Evolutionary conservation across 1,139 yeast species (phyloP).

Genomic region (Candida sp.): DNA sequence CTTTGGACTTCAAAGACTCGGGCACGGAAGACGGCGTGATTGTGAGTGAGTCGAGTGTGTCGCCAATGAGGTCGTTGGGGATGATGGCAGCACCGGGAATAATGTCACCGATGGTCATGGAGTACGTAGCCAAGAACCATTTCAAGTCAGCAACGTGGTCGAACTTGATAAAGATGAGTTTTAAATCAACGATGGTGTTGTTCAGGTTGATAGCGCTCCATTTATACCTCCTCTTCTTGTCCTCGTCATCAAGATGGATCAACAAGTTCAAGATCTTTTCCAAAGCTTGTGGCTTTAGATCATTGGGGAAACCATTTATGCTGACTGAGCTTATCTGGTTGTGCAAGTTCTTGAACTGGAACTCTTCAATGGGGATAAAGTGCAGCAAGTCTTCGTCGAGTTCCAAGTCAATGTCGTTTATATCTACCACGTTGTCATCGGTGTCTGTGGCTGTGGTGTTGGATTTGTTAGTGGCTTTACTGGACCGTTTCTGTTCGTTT

Average conservation of each 20-base stretch:
- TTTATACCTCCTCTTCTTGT: constrained; percentile 12
- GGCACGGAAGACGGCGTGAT: constrained; percentile 4
- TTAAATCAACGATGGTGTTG: constrained; percentile 29
- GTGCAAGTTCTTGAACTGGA: constrained; percentile 34
- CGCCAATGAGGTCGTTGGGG: constrained; percentile 5
- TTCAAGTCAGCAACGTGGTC: constrained; percentile 16
- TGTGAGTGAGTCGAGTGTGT: not conserved
- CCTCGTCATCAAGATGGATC: constrained; percentile 5
- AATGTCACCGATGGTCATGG: not conserved
- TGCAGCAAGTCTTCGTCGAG: constrained; percentile 14
- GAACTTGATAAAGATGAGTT: constrained; percentile 32
- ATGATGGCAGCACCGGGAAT: constrained; percentile 3
- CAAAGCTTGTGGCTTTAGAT: constrained; percentile 26
- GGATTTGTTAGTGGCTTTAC: not conserved
- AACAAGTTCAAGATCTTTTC: constrained; percentile 30
- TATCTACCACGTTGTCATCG: not conserved
- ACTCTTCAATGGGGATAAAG: constrained; percentile 26
- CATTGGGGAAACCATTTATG: constrained; percentile 35
- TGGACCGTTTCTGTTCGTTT: constrained; percentile 4
- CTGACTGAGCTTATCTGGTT: constrained; percentile 43
- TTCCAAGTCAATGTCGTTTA: constrained; percentile 13
- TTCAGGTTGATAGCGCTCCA: constrained; percentile 29
- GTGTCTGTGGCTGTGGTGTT: too few relatives aligned
- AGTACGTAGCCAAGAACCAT: constrained; percentile 15
- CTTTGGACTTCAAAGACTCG: constrained; percentile 12